These are phyloP conservation scores for Marvania coccoides DNA, from an alignment of 139 green algal species.

Conservation along the genomic window DNA sequence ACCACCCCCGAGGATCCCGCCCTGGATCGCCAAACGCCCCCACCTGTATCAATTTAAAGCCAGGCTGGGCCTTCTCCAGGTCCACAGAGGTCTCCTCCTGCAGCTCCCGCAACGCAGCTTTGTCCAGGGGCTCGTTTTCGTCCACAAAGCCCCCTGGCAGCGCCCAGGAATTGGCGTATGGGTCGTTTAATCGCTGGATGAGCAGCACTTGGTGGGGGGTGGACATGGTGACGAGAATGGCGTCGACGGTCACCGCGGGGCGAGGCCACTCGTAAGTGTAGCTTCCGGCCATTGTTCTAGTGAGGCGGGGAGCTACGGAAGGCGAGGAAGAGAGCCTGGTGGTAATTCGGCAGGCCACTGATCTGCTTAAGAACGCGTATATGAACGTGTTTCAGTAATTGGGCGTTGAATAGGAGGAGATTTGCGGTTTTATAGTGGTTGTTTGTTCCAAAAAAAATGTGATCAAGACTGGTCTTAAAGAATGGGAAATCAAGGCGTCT, in stretches of 20 bases:
- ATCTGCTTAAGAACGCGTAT: no score
- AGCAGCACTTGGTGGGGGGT: constrained; percentile 19
- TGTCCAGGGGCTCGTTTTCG: constrained; percentile 60
- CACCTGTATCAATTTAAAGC: constrained; percentile 38
- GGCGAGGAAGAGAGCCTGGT: no score
- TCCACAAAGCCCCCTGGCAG: constrained; percentile 88
- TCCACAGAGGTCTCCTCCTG: constrained; percentile 80
- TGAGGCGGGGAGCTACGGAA: no score
- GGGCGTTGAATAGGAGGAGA: no score
- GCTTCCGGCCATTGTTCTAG: no score
- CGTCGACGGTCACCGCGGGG: constrained; percentile 35
- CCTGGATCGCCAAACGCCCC: constrained; percentile 77
- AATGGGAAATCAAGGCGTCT: no score
- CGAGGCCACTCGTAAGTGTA: constrained; percentile 23
- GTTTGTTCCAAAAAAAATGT: no score
- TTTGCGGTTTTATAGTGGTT: no score
- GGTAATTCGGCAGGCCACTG: no score
- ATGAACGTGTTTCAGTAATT: no score
- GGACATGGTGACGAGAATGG: constrained; percentile 7
- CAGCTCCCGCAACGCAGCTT: constrained; percentile 70
- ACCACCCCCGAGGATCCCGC: constrained; percentile 78
- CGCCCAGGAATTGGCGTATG: constrained; percentile 54
- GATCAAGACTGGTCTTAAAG: no score
- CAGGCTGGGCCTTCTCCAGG: constrained; percentile 23
- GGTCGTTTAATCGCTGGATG: constrained; percentile 31